Evolutionary conservation across 2,329 filamentous ascomycete species (phyloP).

Genomic region (Phyllosticta citrichinensis): DNA sequence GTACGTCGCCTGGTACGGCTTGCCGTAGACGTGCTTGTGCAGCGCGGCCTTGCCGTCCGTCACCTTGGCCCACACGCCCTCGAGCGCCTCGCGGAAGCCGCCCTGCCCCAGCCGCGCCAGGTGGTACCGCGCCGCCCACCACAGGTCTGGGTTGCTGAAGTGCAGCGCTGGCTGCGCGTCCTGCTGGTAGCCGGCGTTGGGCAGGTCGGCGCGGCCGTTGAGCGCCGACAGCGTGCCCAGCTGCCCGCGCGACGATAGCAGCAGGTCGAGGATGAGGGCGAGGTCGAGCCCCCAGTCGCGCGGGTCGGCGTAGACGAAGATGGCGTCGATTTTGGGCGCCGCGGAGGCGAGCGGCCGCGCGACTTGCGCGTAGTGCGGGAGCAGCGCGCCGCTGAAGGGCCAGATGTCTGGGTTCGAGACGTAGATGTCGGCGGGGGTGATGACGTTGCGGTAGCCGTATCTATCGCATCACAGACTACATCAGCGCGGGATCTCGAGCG

Average conservation of each 20-base stretch:
- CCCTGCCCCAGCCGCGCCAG: conserved; percentile 85
- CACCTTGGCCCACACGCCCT: conserved; percentile 66
- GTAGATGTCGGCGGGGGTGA: conserved; percentile 79
- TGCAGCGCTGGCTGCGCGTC: conserved; percentile 72
- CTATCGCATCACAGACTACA: conserved; percentile 21
- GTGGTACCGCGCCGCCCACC: conserved; percentile 80
- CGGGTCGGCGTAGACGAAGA: conserved; percentile 92
- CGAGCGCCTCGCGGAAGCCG: conserved; percentile 72
- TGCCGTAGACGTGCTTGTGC: conserved; percentile 63
- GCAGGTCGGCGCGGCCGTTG: conserved; percentile 56
- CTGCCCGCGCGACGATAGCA: conserved; percentile 68
- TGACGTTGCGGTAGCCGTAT: conserved; percentile 70
- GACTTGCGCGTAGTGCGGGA: conserved; percentile 49
- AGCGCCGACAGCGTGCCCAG: conserved; percentile 68
- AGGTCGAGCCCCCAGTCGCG: conserved; percentile 91
- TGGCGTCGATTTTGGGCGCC: conserved; percentile 68
- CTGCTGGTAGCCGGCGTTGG: conserved; percentile 73
- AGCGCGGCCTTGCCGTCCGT: conserved; percentile 51
- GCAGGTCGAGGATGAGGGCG: conserved; percentile 72
- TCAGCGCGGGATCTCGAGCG: not conserved
- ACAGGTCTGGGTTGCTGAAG: conserved; percentile 83
- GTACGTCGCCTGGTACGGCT: conserved; percentile 71
- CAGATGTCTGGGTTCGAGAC: conserved; percentile 64
- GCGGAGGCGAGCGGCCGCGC: conserved; percentile 46
- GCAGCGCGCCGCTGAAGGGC: conserved; percentile 61